Base-by-base conservation (phyloP, 2,329 filamentous ascomycete species). In the Pseudogymnoascus sp. region DNA sequence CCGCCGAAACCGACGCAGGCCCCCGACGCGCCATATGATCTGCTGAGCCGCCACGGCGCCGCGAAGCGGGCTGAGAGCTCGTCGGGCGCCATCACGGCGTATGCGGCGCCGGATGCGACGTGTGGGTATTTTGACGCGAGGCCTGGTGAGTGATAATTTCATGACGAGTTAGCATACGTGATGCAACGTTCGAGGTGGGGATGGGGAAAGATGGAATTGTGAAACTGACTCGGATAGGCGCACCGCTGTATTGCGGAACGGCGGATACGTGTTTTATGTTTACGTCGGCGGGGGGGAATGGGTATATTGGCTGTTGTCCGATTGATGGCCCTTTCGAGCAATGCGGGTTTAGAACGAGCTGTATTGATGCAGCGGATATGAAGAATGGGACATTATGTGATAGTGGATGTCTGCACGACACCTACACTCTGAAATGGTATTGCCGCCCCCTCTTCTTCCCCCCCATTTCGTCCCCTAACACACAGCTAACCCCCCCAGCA, bases 81-180 rank as follows among this genome's bases (percentile, higher is more conserved):
- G 19, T 24, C 14, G n/a, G 42, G 19, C 1, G 3, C 7, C 1
- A 44, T 44, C 16, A 78, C 74, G 0, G 74, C 78, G 29, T 73
- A 80, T n/a, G 69, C 79, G 62, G 80, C 76, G 10, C 77, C 78
- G 1, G 79, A 82, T 68, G 80, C 80, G 65, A 81, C 78, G 0
- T 83, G 81, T 64, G 81, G 81, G 66, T 83, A 75, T 68, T 70
- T 82, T 40, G 74, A 73, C 31, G 80, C 76, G 33, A 73, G 71
- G 29, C 62, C 73, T 11, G 73, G 76, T 78, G 68, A 63, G n/a
- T n/a, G n/a, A n/a, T n/a, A n/a, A n/a, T n/a, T n/a, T n/a, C n/a
- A n/a, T n/a, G n/a, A n/a, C n/a, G n/a, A n/a, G n/a, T n/a, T n/a
- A n/a, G n/a, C n/a, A n/a, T n/a, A n/a, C n/a, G n/a, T n/a, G n/a